phyloP scores from a whole-genome alignment of 495 filamentous ascomycete species.

The Chaetomium cochliodes region DNA sequence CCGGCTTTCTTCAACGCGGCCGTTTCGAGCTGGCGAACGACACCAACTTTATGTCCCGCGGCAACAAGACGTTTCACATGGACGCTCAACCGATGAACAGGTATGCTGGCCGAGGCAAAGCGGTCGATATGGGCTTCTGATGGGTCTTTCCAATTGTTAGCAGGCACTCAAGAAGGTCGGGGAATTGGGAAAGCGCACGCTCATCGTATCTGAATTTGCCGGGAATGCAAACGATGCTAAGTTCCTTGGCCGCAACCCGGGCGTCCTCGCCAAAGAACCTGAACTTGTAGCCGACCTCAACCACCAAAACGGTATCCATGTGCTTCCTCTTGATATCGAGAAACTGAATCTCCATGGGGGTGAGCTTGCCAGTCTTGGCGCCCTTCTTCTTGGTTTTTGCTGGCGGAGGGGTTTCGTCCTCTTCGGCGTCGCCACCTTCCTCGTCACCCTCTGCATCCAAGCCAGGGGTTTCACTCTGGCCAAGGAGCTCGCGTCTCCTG shows the following conservation, averaged over 20 bases:
- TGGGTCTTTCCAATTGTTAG: conserved; percentile 51
- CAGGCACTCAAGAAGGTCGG: conserved; percentile 1
- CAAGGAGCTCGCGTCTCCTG: conserved; percentile 54
- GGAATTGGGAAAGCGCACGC: conserved; percentile 49
- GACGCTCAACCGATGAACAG: conserved; percentile 86
- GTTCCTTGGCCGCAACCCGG: conserved; percentile 79
- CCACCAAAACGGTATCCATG: conserved; percentile 81
- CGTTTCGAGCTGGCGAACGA: conserved; percentile 95
- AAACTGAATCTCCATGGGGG: conserved; percentile 90
- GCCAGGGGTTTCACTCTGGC: conserved; percentile 52
- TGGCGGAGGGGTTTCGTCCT: conserved; percentile 41
- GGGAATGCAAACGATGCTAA: conserved; percentile 95
- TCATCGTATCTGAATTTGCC: conserved; percentile 95
- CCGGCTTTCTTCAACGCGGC: conserved; percentile 96
- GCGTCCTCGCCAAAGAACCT: conserved; percentile 98
- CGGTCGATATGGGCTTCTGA: conserved; percentile 91
- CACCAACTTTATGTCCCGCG: conserved; percentile 92
- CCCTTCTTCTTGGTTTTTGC: conserved; percentile 61
- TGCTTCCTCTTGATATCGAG: conserved; percentile 91
- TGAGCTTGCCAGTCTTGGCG: conserved; percentile 79
- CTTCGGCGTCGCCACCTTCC: conserved; percentile 45
- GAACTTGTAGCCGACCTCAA: conserved; percentile 98
- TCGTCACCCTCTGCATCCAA: conserved; percentile 53
- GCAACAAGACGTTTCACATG: conserved; percentile 92
- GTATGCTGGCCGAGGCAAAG: conserved; percentile 95